Evolutionary conservation across 73 alveolate species (phyloP).

Genomic region (Stentor roeselii): DNA sequence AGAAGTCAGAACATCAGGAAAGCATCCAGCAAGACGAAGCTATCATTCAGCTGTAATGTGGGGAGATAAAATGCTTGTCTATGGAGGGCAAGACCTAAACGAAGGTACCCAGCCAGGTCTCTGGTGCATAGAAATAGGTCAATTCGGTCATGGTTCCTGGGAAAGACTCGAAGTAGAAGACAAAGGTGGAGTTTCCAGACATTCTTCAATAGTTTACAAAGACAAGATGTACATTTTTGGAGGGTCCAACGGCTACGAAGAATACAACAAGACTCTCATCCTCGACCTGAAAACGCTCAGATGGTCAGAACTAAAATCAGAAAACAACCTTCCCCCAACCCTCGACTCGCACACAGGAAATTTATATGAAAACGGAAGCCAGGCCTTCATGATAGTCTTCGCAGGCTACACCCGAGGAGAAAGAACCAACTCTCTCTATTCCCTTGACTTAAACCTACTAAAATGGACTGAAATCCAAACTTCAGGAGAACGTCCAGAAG

Average conservation of each 20-base stretch:
- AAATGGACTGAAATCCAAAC: conserved; percentile 70
- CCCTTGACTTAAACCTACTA: conserved; percentile 48
- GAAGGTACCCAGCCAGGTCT: conserved; percentile 47
- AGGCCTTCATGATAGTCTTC: conserved; percentile 57
- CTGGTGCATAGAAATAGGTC: conserved; percentile 33
- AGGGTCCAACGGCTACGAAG: conserved; percentile 47
- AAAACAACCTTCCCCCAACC: conserved; percentile 60
- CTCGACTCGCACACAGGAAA: conserved; percentile 80
- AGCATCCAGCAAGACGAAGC: conserved; percentile 47
- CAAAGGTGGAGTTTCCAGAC: conserved; percentile 46
- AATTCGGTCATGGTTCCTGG: conserved; percentile 23
- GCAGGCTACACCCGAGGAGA: conserved; percentile 79
- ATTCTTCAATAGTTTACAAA: conserved; percentile 36
- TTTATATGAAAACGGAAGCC: conserved; percentile 52
- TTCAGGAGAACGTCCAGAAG: conserved; percentile 51
- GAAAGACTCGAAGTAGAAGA: conserved; percentile 4
- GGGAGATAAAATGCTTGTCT: conserved; percentile 42
- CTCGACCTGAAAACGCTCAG: conserved; percentile 22
- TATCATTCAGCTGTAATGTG: conserved; percentile 49
- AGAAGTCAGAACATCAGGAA: conserved; percentile 45
- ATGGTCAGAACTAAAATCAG: conserved; percentile 49
- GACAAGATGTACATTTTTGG: conserved; percentile 52
- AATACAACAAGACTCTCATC: neutral
- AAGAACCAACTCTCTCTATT: conserved; percentile 68
- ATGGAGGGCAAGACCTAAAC: conserved; percentile 67